phyloP scores from a whole-genome alignment of 108 stramenopile genomes.

The Cyclotella choctawhatcheeana region DNA sequence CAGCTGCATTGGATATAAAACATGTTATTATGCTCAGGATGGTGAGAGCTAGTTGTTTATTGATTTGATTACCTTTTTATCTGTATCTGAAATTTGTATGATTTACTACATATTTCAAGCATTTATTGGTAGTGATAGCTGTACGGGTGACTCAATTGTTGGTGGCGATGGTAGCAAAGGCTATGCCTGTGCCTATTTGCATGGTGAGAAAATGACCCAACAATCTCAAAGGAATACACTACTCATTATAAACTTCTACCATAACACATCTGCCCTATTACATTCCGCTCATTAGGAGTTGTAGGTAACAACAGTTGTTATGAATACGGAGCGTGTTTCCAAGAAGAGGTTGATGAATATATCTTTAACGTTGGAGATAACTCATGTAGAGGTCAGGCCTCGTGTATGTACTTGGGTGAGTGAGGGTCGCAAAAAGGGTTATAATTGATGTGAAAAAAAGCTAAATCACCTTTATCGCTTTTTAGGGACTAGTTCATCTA shows the following conservation, averaged over 20 bases:
- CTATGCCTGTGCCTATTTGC: not conserved
- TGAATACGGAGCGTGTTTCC: constrained; percentile 6
- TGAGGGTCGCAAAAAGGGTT: not conserved
- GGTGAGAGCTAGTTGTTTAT: not conserved
- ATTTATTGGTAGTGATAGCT: not conserved
- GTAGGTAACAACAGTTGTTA: constrained; percentile 11
- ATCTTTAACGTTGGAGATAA: constrained; percentile 3
- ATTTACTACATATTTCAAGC: not conserved
- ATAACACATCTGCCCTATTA: too few relatives aligned
- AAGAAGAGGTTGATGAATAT: not conserved
- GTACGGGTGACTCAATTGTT: not conserved
- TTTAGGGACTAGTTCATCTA: not conserved
- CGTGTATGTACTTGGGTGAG: constrained; percentile 5
- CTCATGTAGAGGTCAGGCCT: not conserved
- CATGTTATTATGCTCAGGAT: not conserved
- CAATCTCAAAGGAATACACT: not conserved
- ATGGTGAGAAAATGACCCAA: constrained; percentile 6
- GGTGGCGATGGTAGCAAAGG: not conserved
- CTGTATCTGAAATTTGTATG: not conserved
- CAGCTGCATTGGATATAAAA: not conserved
- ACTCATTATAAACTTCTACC: not conserved
- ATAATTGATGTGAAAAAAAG: not conserved
- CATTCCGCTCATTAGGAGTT: too few relatives aligned
- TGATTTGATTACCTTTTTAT: not conserved
- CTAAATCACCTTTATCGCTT: not conserved